A percentile compares a stretch with the other conserved stretches of the same genome.
Conservation (phyloP, 1,284 basidiomycete genomes). For the Ustilago esculenta region DNA sequence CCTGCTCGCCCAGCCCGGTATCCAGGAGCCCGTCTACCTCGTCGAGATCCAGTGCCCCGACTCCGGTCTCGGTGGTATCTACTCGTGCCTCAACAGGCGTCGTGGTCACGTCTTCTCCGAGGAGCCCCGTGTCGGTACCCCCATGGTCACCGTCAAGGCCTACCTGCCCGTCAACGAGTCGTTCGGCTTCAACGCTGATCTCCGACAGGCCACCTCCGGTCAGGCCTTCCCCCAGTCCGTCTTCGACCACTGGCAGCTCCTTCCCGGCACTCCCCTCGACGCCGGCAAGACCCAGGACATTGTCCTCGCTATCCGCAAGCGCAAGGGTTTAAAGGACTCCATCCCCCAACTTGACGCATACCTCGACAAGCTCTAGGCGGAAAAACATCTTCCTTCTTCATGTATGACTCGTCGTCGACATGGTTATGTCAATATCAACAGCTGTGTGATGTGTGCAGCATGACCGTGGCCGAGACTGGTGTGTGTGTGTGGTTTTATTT, state of each 20-base stretch:
- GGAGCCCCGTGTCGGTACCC: slow-evolving; percentile 95
- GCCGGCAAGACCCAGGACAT: slow-evolving; percentile 87
- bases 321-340: slow-evolving; percentile 79
- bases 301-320: slow-evolving; percentile 81
- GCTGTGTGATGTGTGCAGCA: no score
- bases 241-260: slow-evolving; percentile 76
- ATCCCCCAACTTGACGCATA: slow-evolving; percentile 54
- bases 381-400: no score
- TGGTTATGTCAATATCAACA: no score
- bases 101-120: slow-evolving; percentile 98
- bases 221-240: slow-evolving; percentile 98
- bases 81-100: slow-evolving; percentile 90
- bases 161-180: slow-evolving; percentile 97
- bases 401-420: no score
- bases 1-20: slow-evolving; percentile 86
- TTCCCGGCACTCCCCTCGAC: slow-evolving; percentile 75
- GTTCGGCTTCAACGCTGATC: slow-evolving; percentile 98
- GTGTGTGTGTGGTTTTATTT: no score
- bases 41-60: slow-evolving; percentile 99
- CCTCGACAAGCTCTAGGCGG: slow-evolving; percentile 44
- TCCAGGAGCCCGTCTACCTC: slow-evolving; percentile 97
- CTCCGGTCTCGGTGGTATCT: slow-evolving; percentile 97
- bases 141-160: slow-evolving; percentile 99
- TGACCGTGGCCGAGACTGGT: no score
- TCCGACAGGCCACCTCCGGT: slow-evolving; percentile 89